Base-by-base conservation (phyloP, 2,329 filamentous ascomycete species). In the Hymenoscyphus fructigenus region DNA sequence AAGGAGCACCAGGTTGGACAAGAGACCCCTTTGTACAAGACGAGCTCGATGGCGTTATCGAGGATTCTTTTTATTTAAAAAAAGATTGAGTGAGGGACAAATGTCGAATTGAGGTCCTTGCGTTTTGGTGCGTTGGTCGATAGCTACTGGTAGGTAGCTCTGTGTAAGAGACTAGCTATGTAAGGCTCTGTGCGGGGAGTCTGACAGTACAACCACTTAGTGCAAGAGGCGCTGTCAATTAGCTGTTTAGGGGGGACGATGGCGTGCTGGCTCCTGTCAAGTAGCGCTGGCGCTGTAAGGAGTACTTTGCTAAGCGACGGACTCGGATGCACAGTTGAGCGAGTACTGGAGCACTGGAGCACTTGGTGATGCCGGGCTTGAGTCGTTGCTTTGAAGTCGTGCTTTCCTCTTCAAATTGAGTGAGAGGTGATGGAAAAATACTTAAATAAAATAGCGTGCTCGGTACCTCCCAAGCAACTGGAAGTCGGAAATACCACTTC, bases 141-240 rank as follows among this genome's bases (percentile, higher is more conserved):
- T 12, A 12, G 44, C 44, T 50, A 50, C n/a, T 50, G 44, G 44
- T 50, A 50, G 44, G n/a, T 23, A 50, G 44, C 20, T 23, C 20
- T 23, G 44, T 50, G 44, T 10, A 36, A 50, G 20, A 50, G 44
- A 50, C 44, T 50, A 50, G 34, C 34, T 26, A 50, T 23, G 20
- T 50, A 50, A 50, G 44, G 44, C 44, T 50, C 44, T 50, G 26
- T 50, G 44, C 44, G 44, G 44, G 44, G 44, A 23, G 20, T 50
- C 9, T n/a, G n/a, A 50, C 44, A 26, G 44, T 23, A 50, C n/a
- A 50, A 50, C n/a, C 44, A 47, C 41, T 47, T 7, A n/a, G 41
- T 7, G 41, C 41, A 50, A 50, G 9, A 23, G 44, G 20, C n/a
- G 20, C 20, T 20, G 9, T 26, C 44, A 50, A 14, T 50, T 47